phyloP scores from a whole-genome alignment of 768 basidiomycete species.

The Rhodotorula sphaerocarpa region DNA sequence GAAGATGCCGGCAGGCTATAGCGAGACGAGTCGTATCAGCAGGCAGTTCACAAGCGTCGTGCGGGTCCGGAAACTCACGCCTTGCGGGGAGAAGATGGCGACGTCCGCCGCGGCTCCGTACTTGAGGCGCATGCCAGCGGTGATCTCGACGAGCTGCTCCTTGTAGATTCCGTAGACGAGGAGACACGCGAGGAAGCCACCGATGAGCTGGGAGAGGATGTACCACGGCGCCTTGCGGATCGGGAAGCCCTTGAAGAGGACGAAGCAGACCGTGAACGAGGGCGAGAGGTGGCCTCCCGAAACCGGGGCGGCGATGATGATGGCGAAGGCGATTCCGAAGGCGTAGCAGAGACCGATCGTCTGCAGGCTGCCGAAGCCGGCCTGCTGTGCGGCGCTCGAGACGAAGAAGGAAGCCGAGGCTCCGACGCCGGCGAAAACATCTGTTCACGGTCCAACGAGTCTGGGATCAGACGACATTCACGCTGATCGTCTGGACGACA shows the following conservation, averaged over 20 bases:
- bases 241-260: constrained; percentile 63
- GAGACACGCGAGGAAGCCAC: constrained; percentile 57
- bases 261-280: constrained; percentile 60
- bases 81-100: constrained; percentile 5
- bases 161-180: constrained; percentile 59
- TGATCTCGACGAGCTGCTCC: constrained; percentile 44
- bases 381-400: constrained; percentile 48
- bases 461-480: too few relatives aligned
- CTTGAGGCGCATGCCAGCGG: background rate
- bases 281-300: constrained; percentile 60
- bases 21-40: background rate
- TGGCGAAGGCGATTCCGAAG: constrained; percentile 55
- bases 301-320: constrained; percentile 51
- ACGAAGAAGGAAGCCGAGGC: constrained; percentile 52
- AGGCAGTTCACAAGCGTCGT: background rate
- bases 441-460: too few relatives aligned
- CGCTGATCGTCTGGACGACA: constrained; percentile 56
- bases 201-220: constrained; percentile 59
- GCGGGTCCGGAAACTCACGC: background rate
- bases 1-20: constrained; percentile 24
- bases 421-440: constrained; percentile 56
- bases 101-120: background rate
- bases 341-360: constrained; percentile 57
- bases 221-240: constrained; percentile 76
- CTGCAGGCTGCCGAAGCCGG: constrained; percentile 51